A percentile compares a stretch with the other conserved stretches of the same genome.
Evolutionary conservation across 2,329 filamentous ascomycete species (phyloP).

Genomic region (Fusarium virguliforme): DNA sequence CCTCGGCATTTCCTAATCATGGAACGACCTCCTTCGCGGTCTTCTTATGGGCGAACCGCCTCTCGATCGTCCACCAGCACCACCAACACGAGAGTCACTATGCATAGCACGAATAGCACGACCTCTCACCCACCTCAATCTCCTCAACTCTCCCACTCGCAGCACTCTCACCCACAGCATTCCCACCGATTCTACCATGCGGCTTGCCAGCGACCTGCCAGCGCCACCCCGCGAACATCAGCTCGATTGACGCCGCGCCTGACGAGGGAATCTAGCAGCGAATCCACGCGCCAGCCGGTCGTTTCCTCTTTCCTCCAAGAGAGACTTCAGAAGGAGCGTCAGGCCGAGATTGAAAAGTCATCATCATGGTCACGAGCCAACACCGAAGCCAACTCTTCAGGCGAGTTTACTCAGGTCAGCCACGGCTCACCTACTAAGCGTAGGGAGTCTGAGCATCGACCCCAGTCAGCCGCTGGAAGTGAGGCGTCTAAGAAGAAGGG

Average conservation of each 20-base stretch:
- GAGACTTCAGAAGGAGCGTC: conserved; percentile 68
- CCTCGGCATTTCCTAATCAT: conserved; percentile 42
- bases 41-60: conserved; percentile 59
- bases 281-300: conserved; percentile 59
- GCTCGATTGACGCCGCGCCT: conserved; percentile 61
- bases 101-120: conserved; percentile 62
- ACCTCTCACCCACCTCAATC: conserved; percentile 59
- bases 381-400: conserved; percentile 58
- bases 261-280: conserved; percentile 61
- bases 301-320: conserved; percentile 71
- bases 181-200: conserved; percentile 61
- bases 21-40: conserved; percentile 53
- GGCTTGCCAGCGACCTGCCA: conserved; percentile 55
- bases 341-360: conserved; percentile 64
- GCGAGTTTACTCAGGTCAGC: conserved; percentile 57
- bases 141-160: conserved; percentile 56
- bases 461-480: conserved; percentile 60
- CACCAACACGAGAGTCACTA: conserved; percentile 59
- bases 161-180: conserved; percentile 53
- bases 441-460: conserved; percentile 57
- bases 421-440: conserved; percentile 60
- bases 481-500: conserved; percentile 66
- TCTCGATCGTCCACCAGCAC: conserved; percentile 65
- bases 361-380: conserved; percentile 55
- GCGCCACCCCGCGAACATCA: conserved; percentile 55